Base-by-base conservation (phyloP, 371 early-diverging fungal genomes). In the Smittium mucronatum region DNA sequence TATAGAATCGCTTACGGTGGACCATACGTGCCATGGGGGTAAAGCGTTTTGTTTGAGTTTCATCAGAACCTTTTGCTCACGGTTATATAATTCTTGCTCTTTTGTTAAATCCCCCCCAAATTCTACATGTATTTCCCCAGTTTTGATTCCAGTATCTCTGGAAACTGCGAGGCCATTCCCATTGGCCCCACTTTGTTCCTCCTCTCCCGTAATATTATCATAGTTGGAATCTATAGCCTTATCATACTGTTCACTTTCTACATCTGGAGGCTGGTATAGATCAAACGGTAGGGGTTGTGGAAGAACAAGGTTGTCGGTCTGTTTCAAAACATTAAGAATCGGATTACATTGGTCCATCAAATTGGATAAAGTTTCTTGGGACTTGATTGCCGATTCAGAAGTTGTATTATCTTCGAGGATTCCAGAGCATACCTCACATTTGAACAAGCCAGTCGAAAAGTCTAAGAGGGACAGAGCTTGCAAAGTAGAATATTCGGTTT, bases 301-400 rank as follows among this genome's bases (percentile, higher is more conserved):
- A 76, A 71, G 78, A 73, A 74, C 70, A 26, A 72, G 73, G 0
- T 67, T 69, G 57, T 95, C 96, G 0, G 93, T 91, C 72, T 86
- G 82, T 71, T 91, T 91, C 28, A 95, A 77, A 32, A 93, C 74
- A 2, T 88, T 84, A 60, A 93, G 84, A 34, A 95, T 91, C 0
- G 92, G 89, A 63, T 85, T 82, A 58, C 88, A 86, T 76, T 93
- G 90, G 57, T 87, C 87, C 79, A 89, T 87, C 61, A 94, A 83
- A 69, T 87, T 85, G 58, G 69, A 64, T 35, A 71, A 59, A 64
- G 65, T 75, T 66, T 71, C 74, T 59, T 81, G 74, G 28, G 78
- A 70, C 58, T 78, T 77, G 31, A 81, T 81, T 31, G 85, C 82
- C 47, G 83, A 83, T 70, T 86, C 88, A 29, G 85, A 80, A 74